Evolutionary conservation across 441 rosid species (phyloP).

Genomic region (Gossypium schwendimanii): DNA sequence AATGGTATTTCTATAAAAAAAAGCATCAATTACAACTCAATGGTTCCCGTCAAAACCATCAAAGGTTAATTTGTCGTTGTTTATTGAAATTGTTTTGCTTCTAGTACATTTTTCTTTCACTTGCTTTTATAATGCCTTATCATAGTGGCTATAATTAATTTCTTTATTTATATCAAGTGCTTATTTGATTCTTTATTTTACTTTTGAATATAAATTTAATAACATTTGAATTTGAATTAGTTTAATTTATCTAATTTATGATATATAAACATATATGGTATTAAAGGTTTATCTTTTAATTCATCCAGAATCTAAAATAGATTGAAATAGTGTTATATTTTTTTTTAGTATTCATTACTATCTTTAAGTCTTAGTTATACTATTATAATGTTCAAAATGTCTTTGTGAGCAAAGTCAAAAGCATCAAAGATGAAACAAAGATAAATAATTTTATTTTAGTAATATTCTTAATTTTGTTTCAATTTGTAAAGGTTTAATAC

Average conservation of each 20-base stretch:
- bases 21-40: conserved; percentile 41
- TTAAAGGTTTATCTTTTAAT: not conserved
- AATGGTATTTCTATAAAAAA: conserved; percentile 49
- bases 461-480: too few relatives aligned
- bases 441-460: too few relatives aligned
- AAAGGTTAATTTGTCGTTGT: conserved; percentile 44
- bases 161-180: not conserved
- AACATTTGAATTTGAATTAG: not conserved
- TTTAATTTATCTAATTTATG: not conserved
- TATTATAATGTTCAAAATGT: too few relatives aligned
- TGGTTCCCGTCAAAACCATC: conserved; percentile 86
- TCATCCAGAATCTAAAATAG: too few relatives aligned
- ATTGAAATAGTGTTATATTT: too few relatives aligned
- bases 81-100: not conserved
- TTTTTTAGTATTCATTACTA: not conserved
- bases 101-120: not conserved
- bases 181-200: not conserved
- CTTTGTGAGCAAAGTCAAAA: too few relatives aligned
- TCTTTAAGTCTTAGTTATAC: not conserved
- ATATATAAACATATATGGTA: too few relatives aligned
- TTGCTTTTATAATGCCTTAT: not conserved
- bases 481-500: too few relatives aligned
- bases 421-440: too few relatives aligned
- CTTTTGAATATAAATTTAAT: too few relatives aligned
- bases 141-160: not conserved